Evolutionary conservation across 257 asterid species (phyloP), one percentile per base, ranked within the genome.

Genomic region (Plantago elongata): DNA sequence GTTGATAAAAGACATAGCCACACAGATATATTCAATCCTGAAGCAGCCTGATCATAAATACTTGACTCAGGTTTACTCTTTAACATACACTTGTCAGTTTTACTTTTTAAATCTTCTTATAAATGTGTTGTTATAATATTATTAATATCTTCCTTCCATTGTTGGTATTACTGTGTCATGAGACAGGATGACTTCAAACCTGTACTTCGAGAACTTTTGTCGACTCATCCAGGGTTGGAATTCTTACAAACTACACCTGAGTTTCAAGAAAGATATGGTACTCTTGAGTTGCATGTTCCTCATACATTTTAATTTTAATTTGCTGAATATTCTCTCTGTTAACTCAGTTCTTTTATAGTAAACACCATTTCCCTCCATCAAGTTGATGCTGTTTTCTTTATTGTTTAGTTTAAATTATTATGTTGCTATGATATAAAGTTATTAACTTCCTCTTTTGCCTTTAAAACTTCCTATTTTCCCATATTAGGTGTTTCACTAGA

Each of bases 191-290:
- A 89, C 85, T 89, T 93, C 78, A 93, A 89, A 71, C 90, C 95
- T 64, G 77, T 93, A 51, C 97, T 93, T 78, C 94, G 84, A 72
- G 99, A 93, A 63, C 95, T 93, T 77, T 77, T 93, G 90, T 77
- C 92, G 58, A 79, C 99, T 75, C 99, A 93, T 82, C 97, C 99
- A 9, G 99, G 99, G 69, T 75, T 93, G 81, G 97, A 89, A 75
- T 93, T 93, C 88, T 82, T 93, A 73, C 97, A 89, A 74, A 84
- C 95, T 61, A 93, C 99, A 72, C 97, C 99, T 74, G 99, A 93
- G 75, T 93, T 93, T 77, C 99, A 93, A 79, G 99, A 89, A 82
- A 84, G 99, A 89, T 93, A 93, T 75, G 96, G 99, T 93, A 89
- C 59, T 61, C 67, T 69, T 70, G 49, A 14, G 55, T 62, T 13